Conservation (phyloP, 2,329 filamentous ascomycete species). For the Onygenales sp. region DNA sequence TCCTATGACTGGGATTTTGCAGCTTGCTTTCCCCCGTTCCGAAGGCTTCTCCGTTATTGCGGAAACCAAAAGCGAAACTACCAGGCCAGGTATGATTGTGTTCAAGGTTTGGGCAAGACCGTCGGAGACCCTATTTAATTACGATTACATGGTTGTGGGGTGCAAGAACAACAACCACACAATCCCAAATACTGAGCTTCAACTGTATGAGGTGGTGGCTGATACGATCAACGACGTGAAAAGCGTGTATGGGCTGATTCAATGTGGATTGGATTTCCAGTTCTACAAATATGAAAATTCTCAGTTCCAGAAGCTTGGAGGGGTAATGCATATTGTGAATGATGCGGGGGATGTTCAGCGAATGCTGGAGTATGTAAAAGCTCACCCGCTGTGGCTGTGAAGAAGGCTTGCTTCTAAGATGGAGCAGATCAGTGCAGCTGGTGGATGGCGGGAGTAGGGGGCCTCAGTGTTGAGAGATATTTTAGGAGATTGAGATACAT, state of each 20-base stretch:
- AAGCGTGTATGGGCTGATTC: conserved; percentile 9
- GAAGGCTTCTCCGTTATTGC: conserved; percentile 9
- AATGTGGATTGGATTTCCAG: conserved; percentile 8
- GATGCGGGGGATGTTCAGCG: conserved; percentile 8
- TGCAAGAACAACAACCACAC: conserved; percentile 6
- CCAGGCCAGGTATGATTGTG: conserved; percentile 1
- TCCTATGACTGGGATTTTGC: conserved; percentile 7
- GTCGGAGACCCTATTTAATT: conserved; percentile 1
- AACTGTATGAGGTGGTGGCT: conserved; percentile 2
- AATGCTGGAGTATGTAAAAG: conserved; percentile 8
- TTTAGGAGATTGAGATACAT: too few species aligned
- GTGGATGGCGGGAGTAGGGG: too few species aligned
- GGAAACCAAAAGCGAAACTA: conserved; percentile 1
- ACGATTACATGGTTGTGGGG: conserved; percentile 10
- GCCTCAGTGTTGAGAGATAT: too few species aligned
- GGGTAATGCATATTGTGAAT: conserved; percentile 10
- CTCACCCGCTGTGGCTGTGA: conserved; percentile 7
- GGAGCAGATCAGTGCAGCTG: too few species aligned
- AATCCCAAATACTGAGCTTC: conserved; percentile 5
- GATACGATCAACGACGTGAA: conserved; percentile 7
- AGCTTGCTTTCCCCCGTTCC: conserved; percentile 6
- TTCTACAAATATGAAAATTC: conserved; percentile 11
- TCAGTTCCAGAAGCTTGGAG: conserved; percentile 6
- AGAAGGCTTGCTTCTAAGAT: neutral
- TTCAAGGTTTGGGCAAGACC: conserved; percentile 2